A percentile compares a stretch with the other conserved stretches of the same genome.
These are phyloP conservation scores for Asterionellopsis glacialis DNA, from an alignment of 108 stramenopile species.

Conservation along the genomic window DNA sequence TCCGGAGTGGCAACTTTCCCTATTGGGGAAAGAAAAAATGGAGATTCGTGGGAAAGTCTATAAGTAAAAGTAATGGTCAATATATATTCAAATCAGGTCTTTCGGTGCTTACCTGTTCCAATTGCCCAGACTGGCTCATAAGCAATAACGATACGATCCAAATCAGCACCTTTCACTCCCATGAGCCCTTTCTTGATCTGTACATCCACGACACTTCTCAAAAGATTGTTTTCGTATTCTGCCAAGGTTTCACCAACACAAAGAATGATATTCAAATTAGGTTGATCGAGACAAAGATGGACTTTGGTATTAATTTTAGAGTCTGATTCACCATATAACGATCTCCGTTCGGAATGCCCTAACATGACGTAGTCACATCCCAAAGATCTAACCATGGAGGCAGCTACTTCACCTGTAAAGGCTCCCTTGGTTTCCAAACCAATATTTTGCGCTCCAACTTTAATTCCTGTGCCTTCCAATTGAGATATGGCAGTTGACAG, in stretches of 20 bases:
- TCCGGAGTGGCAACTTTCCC: conserved; percentile 84
- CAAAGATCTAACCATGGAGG: conserved; percentile 29
- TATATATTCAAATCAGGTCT: background rate
- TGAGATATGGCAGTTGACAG: conserved; percentile 42
- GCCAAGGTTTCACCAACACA: conserved; percentile 42
- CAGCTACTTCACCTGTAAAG: conserved; percentile 48
- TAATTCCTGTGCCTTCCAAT: conserved; percentile 55
- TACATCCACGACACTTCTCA: conserved; percentile 41
- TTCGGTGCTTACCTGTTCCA: conserved; percentile 48
- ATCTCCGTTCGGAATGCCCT: conserved; percentile 58
- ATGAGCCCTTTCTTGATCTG: conserved; percentile 61
- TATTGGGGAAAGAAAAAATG: background rate
- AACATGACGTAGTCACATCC: conserved; percentile 42
- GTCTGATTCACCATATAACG: conserved; percentile 40
- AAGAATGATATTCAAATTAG: conserved; percentile 29
- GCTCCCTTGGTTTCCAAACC: conserved; percentile 53
- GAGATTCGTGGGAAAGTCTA: background rate
- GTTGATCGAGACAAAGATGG: conserved; percentile 26
- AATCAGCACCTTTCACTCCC: conserved; percentile 47
- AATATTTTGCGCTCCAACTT: conserved; percentile 77
- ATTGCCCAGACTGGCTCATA: conserved; percentile 99
- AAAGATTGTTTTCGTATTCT: conserved; percentile 42
- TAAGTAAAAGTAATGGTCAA: background rate
- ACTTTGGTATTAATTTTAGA: conserved; percentile 28
- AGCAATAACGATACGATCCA: conserved; percentile 67